Conservation (phyloP, 2,329 filamentous ascomycete species). For the Pezicula neosporulosa region DNA sequence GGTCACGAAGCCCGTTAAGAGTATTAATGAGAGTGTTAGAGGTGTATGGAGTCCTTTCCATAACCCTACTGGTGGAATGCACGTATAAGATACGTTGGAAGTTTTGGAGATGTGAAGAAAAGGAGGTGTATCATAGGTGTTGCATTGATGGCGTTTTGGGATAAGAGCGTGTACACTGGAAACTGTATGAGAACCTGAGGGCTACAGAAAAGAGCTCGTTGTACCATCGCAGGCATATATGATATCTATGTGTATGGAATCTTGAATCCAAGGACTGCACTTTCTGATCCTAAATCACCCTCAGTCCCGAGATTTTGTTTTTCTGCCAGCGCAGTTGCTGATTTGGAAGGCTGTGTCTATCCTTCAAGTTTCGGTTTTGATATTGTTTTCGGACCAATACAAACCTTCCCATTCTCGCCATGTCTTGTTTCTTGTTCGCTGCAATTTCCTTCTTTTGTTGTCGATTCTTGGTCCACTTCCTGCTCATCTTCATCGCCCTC, state of each 20-base stretch:
- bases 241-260: not conserved
- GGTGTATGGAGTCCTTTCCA: constrained; percentile 71
- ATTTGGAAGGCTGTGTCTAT: too few relatives aligned
- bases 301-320: too few relatives aligned
- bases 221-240: not conserved
- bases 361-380: too few relatives aligned
- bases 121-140: constrained; percentile 17
- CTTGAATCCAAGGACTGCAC: not conserved
- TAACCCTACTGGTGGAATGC: constrained; percentile 36
- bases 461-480: too few relatives aligned
- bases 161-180: constrained; percentile 1
- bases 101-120: not conserved
- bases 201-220: not conserved
- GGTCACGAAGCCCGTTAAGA: constrained; percentile 60
- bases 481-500: too few relatives aligned
- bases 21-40: constrained; percentile 63
- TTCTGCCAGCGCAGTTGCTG: too few relatives aligned
- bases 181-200: not conserved
- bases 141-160: constrained; percentile 20
- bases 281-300: too few relatives aligned
- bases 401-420: too few relatives aligned
- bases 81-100: constrained; percentile 18
- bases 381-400: too few relatives aligned
- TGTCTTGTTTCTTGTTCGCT: too few relatives aligned
- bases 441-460: too few relatives aligned